phyloP scores from a whole-genome alignment of 176 grass and related monocot species.

The Aechmea fasciata region DNA sequence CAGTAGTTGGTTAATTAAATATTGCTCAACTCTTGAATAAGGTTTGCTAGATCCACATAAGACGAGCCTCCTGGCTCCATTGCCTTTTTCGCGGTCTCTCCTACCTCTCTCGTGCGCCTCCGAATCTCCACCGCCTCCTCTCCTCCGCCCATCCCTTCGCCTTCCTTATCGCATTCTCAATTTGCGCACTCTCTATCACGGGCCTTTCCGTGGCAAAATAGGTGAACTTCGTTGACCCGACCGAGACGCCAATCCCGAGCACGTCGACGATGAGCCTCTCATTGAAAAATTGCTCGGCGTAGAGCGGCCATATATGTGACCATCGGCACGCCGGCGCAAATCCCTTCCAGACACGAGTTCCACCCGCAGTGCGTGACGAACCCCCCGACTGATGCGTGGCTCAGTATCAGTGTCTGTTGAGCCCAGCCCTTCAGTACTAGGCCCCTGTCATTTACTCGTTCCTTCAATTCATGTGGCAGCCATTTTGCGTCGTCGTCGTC shows the following conservation, averaged over 20 bases:
- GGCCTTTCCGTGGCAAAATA: neutral
- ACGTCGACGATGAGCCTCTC: slow-evolving; percentile 31
- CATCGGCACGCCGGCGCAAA: slow-evolving; percentile 27
- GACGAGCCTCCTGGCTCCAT: slow-evolving; percentile 10
- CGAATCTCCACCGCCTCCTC: slow-evolving; percentile 8
- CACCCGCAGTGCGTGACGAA: slow-evolving; percentile 37
- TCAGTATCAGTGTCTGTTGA: slow-evolving; percentile 26
- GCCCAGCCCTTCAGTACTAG: slow-evolving; percentile 23
- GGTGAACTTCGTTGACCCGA: neutral
- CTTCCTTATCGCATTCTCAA: neutral
- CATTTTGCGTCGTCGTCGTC: neutral
- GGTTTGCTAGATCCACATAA: neutral
- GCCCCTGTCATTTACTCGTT: neutral
- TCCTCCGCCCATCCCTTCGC: neutral
- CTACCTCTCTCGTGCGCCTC: slow-evolving; percentile 1
- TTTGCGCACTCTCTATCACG: neutral
- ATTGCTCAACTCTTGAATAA: neutral
- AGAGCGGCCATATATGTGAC: slow-evolving; percentile 24
- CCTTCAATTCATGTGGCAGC: neutral
- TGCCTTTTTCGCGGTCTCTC: neutral
- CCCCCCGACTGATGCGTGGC: slow-evolving; percentile 14
- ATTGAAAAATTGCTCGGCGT: slow-evolving; percentile 25
- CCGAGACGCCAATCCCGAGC: neutral
- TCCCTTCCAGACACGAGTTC: slow-evolving; percentile 23
- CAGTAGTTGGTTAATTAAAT: no score